Base-by-base conservation (phyloP, 148 eudicot species). In the Polygonum maritimum region DNA sequence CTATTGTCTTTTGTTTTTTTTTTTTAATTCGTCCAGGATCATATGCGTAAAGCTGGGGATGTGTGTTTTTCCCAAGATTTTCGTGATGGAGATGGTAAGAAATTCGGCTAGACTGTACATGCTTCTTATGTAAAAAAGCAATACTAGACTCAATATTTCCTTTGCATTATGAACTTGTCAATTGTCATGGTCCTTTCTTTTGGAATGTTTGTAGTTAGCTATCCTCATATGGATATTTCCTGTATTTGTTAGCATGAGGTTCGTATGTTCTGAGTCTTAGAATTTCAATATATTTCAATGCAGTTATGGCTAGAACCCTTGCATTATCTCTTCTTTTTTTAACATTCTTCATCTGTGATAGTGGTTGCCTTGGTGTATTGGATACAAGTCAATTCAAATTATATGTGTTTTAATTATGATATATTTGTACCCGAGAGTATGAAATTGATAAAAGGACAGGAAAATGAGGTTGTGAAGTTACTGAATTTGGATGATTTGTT, bases 21-120 rank as follows among this genome's bases (percentile, higher is more conserved):
- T n/a, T n/a, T n/a, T 7, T 18, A 54, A 54, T 60, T 75, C 73
- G 22, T 77, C n/a, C 80, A 94, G 98, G 98, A 94, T 84, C 98
- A 94, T 79, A 94, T 94, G 98, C 98, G 98, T 74, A 89, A 90
- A 69, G 98, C 97, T 44, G 98, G 98, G 75, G 98, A 94, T 90
- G 98, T 94, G 49, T 94, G 98, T 79, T 94, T 91, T 83, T 88
- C 98, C 70, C 89, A 94, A 84, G 97, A 91, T 81, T 90, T 88
- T 55, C 94, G 89, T 75, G 92, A 94, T 49, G 92, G 93, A 54
- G 58, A 54, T 54, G 58, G 58, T 54, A 54, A 54, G 58, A 54
- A 54, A 18, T n/a, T n/a, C 6, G 22, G 10, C 19, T 18, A 18
- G 2, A 1, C 18, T 54, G n/a, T 54, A n/a, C 58, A 54, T n/a